These are phyloP conservation scores for Rhynchospora breviuscula DNA, from an alignment of 176 grass and related monocot genomes.

Conservation along the genomic window DNA sequence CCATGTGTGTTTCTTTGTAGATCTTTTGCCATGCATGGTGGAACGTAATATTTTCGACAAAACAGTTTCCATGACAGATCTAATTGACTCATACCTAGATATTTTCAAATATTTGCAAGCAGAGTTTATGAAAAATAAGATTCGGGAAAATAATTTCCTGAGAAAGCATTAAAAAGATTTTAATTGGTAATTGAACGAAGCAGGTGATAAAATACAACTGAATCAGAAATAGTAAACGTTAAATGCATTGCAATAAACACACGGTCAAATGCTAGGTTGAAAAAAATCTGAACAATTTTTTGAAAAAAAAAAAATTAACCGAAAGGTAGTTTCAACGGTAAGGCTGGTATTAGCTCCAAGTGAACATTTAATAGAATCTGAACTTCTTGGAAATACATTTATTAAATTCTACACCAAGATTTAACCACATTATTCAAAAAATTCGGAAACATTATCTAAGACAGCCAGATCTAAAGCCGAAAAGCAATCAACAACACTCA, in stretches of 20 bases:
- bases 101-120: background rate
- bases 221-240: background rate
- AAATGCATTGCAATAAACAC: background rate
- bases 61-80: slow-evolving; percentile 1
- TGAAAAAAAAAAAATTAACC: background rate
- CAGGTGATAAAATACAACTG: background rate
- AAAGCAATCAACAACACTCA: background rate
- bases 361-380: background rate
- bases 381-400: background rate
- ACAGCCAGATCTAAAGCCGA: slow-evolving; percentile 20
- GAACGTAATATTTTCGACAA: background rate
- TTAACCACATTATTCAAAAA: background rate
- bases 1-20: background rate
- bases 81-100: background rate
- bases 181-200: background rate
- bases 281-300: background rate
- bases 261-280: background rate
- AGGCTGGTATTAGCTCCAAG: background rate
- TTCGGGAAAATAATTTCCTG: background rate
- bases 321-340: background rate
- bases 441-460: background rate
- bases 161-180: background rate
- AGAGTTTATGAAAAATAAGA: background rate
- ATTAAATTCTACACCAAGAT: background rate
- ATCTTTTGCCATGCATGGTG: background rate